Evolutionary conservation across 345 rosid genomes (phyloP), one percentile per base, ranked within the genome.

Genomic region (Populus ilicifolia): DNA sequence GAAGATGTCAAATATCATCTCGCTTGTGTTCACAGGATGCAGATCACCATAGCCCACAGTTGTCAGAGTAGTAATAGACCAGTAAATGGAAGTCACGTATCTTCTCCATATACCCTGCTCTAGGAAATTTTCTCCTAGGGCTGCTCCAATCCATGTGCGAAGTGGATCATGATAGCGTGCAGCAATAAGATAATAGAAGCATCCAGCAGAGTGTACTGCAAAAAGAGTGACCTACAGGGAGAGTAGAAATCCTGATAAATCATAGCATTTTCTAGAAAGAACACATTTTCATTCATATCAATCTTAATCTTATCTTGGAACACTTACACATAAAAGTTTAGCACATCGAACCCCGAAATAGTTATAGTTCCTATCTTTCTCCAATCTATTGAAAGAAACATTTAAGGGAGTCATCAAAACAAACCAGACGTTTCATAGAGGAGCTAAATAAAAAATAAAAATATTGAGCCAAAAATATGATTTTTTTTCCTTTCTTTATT

Each of bases 281-380:
- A 41, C 0, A 17, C 61, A 74, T 38, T 44, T 39, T 23, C 44
- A 64, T 50, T 14, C 3, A 69, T 16, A 41, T 18, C 30, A 71
- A 36, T 39, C 27, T 14, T 12, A 61, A 4, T 18, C 61, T 38
- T 23, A 21, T 44, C 9, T 36, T 54, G 43, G 43, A 73, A 71
- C 75, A 86, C 99, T 90, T 71, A 96, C 99, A 83, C 92, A 91
- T 72, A 92, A 73, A 80, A 96, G 97, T 75, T 92, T 96, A 36
- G 93, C 90, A 52, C 99, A 93, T 82, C 98, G 94, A 84, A 92
- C 95, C 97, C 94, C 93, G 67, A 96, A 96, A 80, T 96, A 93
- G 90, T 90, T 96, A 72, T 83, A 96, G 77, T 87, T 92, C 84
- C 89, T 89, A 77, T 96, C 98, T 76, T 96, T 96, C 90, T 96